A percentile compares a stretch with the other conserved stretches of the same genome.
Evolutionary conservation across 805 yeast genomes (phyloP).

Genomic region (Zygosaccharomyces pseudorouxii): DNA sequence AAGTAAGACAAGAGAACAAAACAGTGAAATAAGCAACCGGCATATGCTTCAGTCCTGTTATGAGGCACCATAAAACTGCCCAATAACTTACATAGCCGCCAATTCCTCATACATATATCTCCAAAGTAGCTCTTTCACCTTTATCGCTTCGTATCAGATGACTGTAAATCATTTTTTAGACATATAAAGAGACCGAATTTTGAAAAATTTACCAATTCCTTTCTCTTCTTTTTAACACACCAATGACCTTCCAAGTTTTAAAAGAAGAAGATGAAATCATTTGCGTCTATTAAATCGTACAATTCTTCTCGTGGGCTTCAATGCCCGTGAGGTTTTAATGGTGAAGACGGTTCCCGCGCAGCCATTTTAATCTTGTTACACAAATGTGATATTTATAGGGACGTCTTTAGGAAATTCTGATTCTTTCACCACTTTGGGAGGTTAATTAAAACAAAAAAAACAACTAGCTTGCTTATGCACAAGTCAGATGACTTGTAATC

Average conservation of each 20-base stretch:
- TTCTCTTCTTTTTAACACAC: slow-evolving; percentile 11
- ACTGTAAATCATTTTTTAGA: slow-evolving; percentile 2
- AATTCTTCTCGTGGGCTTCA: slow-evolving; percentile 29
- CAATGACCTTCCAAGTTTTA: slow-evolving; percentile 39
- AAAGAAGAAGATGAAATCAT: slow-evolving; percentile 37
- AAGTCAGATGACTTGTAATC: slow-evolving; percentile 2
- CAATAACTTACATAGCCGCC: neutral
- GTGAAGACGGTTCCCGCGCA: slow-evolving; percentile 39
- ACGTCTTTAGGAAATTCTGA: slow-evolving; percentile 37
- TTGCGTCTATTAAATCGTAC: slow-evolving; percentile 34
- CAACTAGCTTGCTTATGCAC: neutral
- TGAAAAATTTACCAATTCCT: neutral
- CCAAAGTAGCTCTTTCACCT: neutral
- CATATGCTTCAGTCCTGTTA: neutral
- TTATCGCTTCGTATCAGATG: neutral
- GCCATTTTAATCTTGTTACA: slow-evolving; percentile 36
- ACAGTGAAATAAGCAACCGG: neutral
- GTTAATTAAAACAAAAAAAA: too few species aligned
- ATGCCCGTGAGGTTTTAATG: slow-evolving; percentile 33
- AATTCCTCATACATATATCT: neutral
- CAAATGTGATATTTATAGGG: slow-evolving; percentile 33
- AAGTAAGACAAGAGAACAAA: neutral
- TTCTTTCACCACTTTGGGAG: slow-evolving; percentile 23
- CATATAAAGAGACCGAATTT: neutral
- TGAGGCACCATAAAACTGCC: neutral